These are phyloP conservation scores for Acanthochlamys bracteata DNA, from an alignment of 106 monocot species.

Conservation along the genomic window DNA sequence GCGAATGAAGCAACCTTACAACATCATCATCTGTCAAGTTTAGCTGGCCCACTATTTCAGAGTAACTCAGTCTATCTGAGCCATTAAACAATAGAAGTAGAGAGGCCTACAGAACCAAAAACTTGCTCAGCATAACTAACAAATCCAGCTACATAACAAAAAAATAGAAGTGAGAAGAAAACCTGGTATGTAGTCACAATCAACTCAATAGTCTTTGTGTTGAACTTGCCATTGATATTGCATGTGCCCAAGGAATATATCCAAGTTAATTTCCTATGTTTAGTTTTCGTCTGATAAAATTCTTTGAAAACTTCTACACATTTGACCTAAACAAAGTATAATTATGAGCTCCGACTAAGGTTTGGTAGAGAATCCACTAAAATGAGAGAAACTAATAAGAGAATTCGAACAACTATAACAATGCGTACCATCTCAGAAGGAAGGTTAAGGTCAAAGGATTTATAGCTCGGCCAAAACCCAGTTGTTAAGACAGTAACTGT, in stretches of 20 bases:
- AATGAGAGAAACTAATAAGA: background rate
- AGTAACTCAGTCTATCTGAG: constrained; percentile 67
- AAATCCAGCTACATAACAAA: background rate
- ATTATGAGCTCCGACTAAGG: no score
- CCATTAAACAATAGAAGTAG: constrained; percentile 70
- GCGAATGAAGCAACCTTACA: constrained; percentile 81
- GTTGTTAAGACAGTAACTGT: constrained; percentile 12
- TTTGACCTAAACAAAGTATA: constrained; percentile 1
- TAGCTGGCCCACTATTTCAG: constrained; percentile 66
- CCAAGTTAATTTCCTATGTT: constrained; percentile 10
- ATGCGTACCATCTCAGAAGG: constrained; percentile 11
- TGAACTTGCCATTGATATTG: constrained; percentile 72
- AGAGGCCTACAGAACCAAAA: constrained; percentile 35
- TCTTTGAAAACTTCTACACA: constrained; percentile 5
- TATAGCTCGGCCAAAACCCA: constrained; percentile 17
- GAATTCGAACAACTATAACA: no score
- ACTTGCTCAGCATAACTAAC: background rate
- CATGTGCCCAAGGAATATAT: constrained; percentile 42
- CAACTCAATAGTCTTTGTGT: constrained; percentile 65
- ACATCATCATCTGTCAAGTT: constrained; percentile 76
- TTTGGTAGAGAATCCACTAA: background rate
- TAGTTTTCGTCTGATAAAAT: constrained; percentile 3
- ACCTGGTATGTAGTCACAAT: constrained; percentile 54
- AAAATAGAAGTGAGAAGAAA: background rate
- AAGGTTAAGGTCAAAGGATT: constrained; percentile 8